Conservation (phyloP, 768 basidiomycete species). For the Boletus vinaceobasis region DNA sequence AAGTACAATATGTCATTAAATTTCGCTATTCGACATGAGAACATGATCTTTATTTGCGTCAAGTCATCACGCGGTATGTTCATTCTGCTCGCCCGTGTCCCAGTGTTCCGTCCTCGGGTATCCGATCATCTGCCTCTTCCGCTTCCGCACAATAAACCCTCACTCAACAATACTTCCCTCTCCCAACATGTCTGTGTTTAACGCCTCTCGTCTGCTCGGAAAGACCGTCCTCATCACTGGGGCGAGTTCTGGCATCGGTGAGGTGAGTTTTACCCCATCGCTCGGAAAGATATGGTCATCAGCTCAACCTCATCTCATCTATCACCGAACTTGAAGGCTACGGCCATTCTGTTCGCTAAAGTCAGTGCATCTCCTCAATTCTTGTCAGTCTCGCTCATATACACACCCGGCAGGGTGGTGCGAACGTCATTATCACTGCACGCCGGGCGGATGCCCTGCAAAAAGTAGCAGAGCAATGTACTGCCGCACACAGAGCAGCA, state of each 20-base stretch:
- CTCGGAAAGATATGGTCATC: not conserved
- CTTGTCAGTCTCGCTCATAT: not conserved
- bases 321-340: constrained; percentile 49
- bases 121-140: not conserved
- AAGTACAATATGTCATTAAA: no score
- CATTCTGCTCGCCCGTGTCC: not conserved
- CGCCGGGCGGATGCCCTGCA: constrained; percentile 72
- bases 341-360: constrained; percentile 87
- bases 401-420: constrained; percentile 57
- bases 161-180: not conserved
- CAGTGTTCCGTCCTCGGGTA: constrained; percentile 1
- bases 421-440: constrained; percentile 83
- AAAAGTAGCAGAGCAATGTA: constrained; percentile 64
- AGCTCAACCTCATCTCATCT: not conserved
- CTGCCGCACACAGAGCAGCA: constrained; percentile 66
- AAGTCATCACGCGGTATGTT: constrained; percentile 3
- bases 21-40: not conserved
- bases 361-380: constrained; percentile 33
- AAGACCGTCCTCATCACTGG: constrained; percentile 89
- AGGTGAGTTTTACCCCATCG: constrained; percentile 47
- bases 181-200: constrained; percentile 72
- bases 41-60: not conserved
- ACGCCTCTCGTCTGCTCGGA: constrained; percentile 71
- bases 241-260: constrained; percentile 87
- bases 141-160: not conserved